Percentiles rank a stretch among this genome's conserved stretches.
Conservation (phyloP, 306 rosid species). For the Boehmeria nivea region DNA sequence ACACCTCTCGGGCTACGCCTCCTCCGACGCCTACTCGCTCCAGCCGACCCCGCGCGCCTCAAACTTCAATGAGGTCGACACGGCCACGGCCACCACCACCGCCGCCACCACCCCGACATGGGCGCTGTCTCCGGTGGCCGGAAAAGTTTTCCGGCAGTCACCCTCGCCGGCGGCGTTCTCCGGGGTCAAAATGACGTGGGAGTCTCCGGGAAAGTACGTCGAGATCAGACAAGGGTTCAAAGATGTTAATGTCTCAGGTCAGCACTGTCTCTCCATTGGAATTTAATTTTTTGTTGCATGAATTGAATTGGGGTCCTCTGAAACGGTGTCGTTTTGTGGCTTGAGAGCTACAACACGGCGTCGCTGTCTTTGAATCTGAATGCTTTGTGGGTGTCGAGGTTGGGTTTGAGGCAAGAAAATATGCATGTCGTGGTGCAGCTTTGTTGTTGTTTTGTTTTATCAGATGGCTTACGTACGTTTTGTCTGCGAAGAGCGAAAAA, state of each 20-base stretch:
- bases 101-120: constrained; percentile 29
- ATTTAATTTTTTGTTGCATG: background rate
- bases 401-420: no score
- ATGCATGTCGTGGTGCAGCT: background rate
- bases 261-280: background rate
- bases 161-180: constrained; percentile 24
- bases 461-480: constrained; percentile 17
- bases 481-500: constrained; percentile 12
- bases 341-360: constrained; percentile 16
- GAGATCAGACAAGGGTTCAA: constrained; percentile 21
- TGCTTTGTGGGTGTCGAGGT: background rate
- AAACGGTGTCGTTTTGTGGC: constrained; percentile 17
- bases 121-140: constrained; percentile 33
- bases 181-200: constrained; percentile 28
- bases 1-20: constrained; percentile 34
- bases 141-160: constrained; percentile 21
- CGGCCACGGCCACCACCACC: constrained; percentile 14
- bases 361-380: constrained; percentile 6
- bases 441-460: background rate
- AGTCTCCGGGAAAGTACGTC: constrained; percentile 26
- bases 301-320: background rate
- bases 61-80: constrained; percentile 35
- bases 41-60: constrained; percentile 40
- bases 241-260: constrained; percentile 26
- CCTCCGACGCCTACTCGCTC: constrained; percentile 41